Percentiles rank a stretch among this genome's conserved stretches.
Conservation (phyloP, 1,284 basidiomycete genomes). For the Xerocomus amazonicus region DNA sequence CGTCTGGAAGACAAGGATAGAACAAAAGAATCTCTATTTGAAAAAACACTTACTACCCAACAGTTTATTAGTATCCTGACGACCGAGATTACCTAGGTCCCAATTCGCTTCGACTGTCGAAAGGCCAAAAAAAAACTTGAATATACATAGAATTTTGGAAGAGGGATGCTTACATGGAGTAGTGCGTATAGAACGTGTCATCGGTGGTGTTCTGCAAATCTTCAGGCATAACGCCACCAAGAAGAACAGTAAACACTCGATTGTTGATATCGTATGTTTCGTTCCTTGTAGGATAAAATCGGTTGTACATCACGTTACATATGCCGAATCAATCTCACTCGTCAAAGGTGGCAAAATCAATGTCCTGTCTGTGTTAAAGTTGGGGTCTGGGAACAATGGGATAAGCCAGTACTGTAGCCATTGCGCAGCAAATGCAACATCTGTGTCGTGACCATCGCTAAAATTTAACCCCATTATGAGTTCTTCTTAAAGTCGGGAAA, state of each 20-base stretch:
- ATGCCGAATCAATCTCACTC: slow-evolving; percentile 20
- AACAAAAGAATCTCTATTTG: background rate
- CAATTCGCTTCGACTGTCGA: slow-evolving; percentile 67
- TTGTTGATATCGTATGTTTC: slow-evolving; percentile 49
- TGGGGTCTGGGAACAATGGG: slow-evolving; percentile 45
- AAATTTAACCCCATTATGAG: slow-evolving; percentile 19
- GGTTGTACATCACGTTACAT: background rate
- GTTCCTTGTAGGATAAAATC: slow-evolving; percentile 36
- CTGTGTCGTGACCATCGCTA: slow-evolving; percentile 52
- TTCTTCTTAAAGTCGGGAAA: background rate
- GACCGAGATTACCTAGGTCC: slow-evolving; percentile 57
- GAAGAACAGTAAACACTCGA: slow-evolving; percentile 44
- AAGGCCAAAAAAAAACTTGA: slow-evolving; percentile 30
- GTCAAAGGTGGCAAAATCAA: slow-evolving; percentile 54
- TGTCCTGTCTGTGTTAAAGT: slow-evolving; percentile 50
- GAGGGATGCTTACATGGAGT: slow-evolving; percentile 40
- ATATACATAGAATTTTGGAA: background rate
- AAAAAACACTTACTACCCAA: slow-evolving; percentile 24
- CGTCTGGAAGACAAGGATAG: slow-evolving; percentile 34
- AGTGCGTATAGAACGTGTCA: slow-evolving; percentile 62
- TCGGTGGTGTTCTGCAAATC: slow-evolving; percentile 46
- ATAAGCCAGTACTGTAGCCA: slow-evolving; percentile 56
- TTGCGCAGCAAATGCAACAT: slow-evolving; percentile 43
- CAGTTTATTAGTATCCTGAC: slow-evolving; percentile 50
- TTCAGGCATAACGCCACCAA: slow-evolving; percentile 52